Evolutionary conservation across 1,284 basidiomycete species (phyloP), one percentile per base, ranked within the genome.

Genomic region (Cerrena zonata): DNA sequence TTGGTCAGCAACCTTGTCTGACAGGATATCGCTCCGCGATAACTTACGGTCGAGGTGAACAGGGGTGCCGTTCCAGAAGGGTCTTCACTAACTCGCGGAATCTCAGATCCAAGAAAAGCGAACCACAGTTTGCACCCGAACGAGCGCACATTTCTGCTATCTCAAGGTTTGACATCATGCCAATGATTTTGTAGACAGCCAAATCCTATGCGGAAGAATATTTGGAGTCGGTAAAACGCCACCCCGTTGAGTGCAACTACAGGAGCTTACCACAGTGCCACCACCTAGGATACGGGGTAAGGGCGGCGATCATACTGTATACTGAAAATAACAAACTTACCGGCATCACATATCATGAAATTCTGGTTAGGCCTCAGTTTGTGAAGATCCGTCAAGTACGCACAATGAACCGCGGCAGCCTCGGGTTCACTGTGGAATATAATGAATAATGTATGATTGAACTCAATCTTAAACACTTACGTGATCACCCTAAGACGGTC

Each of bases 131-230:
- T 1, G 86, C 83, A 3, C 89, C 89, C 38, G 84, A 88, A 46
- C 89, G 76, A 11, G 87, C 86, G 56, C 86, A 87, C 68, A 90
- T 84, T 67, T 91, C 89, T 44, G 88, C 89, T 52, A 91, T 91
- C 64, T 91, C 89, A 15, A 91, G 75, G 58, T 79, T 79, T 5
- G 79, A 70, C 62, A 87, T 73, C 58, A 86, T 78, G 1, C 89
- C 89, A 48, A 85, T 84, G 40, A 91, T 84, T 71, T 86, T 87
- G 72, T 91, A 91, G 21, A 84, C 80, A 11, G 88, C 86, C 0
- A 82, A 67, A 56, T 85, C 82, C 71, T 81, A 56, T n/a, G 26
- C 54, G 55, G 56, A 38, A 25, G 19, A 48, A 39, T 30, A 24
- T 12, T 18, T 7, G n/a, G 27, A 25, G 5, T 49, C 38, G 30